phyloP scores from a whole-genome alignment of 2,329 filamentous ascomycete species.

The Fusarium sp. region DNA sequence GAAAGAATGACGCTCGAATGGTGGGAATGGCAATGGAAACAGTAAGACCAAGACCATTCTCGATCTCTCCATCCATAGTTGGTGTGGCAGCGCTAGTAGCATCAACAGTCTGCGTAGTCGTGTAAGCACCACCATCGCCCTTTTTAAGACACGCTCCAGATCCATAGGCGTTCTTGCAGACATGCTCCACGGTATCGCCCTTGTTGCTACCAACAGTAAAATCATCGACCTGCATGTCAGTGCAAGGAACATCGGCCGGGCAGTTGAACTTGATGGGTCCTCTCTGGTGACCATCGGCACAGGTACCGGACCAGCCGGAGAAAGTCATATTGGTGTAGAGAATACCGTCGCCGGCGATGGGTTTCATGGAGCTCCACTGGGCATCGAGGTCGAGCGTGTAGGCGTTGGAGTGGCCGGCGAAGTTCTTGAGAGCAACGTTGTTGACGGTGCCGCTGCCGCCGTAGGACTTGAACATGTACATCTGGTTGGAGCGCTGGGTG shows the following conservation, averaged over 20 bases:
- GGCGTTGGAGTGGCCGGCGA: conserved; percentile 35
- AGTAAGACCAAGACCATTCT: conserved; percentile 22
- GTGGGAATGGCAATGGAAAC: conserved; percentile 30
- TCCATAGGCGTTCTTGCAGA: conserved; percentile 33
- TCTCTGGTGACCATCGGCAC: conserved; percentile 24
- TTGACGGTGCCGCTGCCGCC: conserved; percentile 33
- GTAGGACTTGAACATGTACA: conserved; percentile 40
- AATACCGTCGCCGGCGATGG: conserved; percentile 20
- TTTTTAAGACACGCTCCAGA: conserved; percentile 27
- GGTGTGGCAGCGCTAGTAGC: conserved; percentile 1
- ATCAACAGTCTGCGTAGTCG: conserved; percentile 25
- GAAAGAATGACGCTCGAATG: conserved; percentile 20
- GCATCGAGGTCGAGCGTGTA: conserved; percentile 33
- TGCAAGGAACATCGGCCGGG: conserved; percentile 25
- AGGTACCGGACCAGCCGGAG: conserved; percentile 35
- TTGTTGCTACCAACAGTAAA: conserved; percentile 28
- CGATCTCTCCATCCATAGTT: conserved; percentile 31
- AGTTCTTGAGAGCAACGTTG: conserved; percentile 34
- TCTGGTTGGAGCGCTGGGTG: conserved; percentile 34
- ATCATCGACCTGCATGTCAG: conserved; percentile 31
- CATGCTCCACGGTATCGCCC: conserved; percentile 22
- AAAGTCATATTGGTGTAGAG: conserved; percentile 36
- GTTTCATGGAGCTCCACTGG: conserved; percentile 30
- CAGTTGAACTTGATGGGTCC: conserved; percentile 39
- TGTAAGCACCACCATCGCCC: conserved; percentile 12